phyloP scores from a whole-genome alignment of 1,284 basidiomycete species.

The Porogramme epimiltina region DNA sequence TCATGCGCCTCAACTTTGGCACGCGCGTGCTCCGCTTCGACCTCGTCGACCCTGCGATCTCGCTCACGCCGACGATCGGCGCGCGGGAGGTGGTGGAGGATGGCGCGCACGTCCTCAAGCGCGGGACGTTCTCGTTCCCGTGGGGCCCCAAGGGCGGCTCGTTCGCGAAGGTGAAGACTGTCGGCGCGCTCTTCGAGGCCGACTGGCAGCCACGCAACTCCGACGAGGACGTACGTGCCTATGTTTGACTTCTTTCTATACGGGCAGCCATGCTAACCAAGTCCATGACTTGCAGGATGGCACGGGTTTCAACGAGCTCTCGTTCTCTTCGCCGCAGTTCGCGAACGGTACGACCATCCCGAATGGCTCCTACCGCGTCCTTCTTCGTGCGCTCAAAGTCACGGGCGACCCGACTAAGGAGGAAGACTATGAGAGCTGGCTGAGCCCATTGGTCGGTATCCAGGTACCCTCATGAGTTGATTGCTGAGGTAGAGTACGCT shows the following conservation, averaged over 20 bases:
- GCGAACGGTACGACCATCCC: constrained; percentile 61
- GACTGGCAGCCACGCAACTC: constrained; percentile 41
- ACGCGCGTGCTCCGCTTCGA: constrained; percentile 50
- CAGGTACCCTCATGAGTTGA: constrained; percentile 5
- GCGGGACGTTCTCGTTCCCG: constrained; percentile 26
- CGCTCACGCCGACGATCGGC: constrained; percentile 31
- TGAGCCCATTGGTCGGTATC: constrained; percentile 41
- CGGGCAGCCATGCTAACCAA: constrained; percentile 8
- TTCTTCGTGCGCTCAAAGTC: constrained; percentile 60
- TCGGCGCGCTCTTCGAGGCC: constrained; percentile 41
- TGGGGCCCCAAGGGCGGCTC: constrained; percentile 15
- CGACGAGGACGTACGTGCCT: constrained; percentile 34
- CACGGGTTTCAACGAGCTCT: constrained; percentile 40
- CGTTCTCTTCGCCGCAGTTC: constrained; percentile 43
- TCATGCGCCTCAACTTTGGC: constrained; percentile 55
- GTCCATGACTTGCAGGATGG: constrained; percentile 29
- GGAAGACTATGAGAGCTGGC: constrained; percentile 62
- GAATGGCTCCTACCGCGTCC: constrained; percentile 60
- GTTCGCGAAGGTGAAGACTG: constrained; percentile 39
- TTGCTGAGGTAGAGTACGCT: not conserved
- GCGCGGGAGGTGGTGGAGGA: constrained; percentile 23
- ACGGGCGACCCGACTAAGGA: constrained; percentile 55
- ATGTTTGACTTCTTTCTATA: constrained; percentile 7
- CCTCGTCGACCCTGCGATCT: constrained; percentile 38
- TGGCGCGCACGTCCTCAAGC: constrained; percentile 13